Base-by-base conservation (phyloP, 208 protist genomes). In the Acanthamoeba healyi region DNA sequence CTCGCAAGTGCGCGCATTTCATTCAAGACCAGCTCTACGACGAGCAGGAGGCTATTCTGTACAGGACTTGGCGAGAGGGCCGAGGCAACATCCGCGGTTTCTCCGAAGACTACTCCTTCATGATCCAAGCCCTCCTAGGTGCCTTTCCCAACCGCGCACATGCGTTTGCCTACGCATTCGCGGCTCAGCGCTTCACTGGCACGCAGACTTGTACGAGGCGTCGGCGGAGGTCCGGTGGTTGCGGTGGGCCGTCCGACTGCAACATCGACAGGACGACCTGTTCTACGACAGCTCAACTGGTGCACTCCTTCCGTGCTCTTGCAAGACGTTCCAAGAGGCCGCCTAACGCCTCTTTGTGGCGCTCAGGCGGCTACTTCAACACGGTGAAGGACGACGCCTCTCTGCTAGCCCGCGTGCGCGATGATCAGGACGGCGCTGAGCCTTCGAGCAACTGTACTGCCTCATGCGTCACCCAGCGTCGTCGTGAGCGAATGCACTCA, bases 91-190 rank as follows among this genome's bases (percentile, higher is more conserved):
- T 96, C 15, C 34, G 92, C n/a, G 95, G 51, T 6, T 96, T 95
- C 44, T 36, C 81, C 10, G 95, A 96, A 72, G 95, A 96, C 34
- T 95, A 96, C 82, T 40, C 95, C 89, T 79, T 79, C 70, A 40
- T 79, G 38, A 46, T 79, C 32, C 70, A 79, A 44, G 70, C 70
- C 4, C 70, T 79, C 34, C 22, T 79, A 17, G 70, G 40, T 79
- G 36, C 34, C 36, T 38, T 0, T 10, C 6, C 7, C 65, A 9
- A 32, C n/a, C 19, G 1, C 0, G 6, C 54, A 29, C n/a, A n/a
- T n/a, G n/a, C n/a, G n/a, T n/a, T n/a, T n/a, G n/a, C 61, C 10
- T 17, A 36, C 61, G 22, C 61, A 34, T 14, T 26, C 24, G n/a
- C 15, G 10, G 4, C 61, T n/a, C 54, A 61, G 22, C 6, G 1